phyloP scores from a whole-genome alignment of 176 grass and related monocot species.

The Oryza meyeriana region DNA sequence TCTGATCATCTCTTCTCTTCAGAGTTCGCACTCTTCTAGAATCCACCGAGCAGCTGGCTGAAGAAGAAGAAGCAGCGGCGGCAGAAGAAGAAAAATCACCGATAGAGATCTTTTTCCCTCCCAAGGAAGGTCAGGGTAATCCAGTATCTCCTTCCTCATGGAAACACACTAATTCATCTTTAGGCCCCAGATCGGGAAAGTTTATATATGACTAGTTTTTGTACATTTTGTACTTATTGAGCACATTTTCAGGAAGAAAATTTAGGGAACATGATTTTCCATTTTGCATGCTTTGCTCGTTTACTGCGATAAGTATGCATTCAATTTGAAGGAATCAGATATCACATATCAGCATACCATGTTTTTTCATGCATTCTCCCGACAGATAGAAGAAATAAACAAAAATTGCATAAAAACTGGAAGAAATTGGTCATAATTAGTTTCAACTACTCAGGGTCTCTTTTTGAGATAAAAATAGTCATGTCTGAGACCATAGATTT shows the following conservation, averaged over 20 bases:
- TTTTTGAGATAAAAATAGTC: background rate
- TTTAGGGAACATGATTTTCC: background rate
- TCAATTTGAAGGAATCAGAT: background rate
- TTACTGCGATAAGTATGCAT: background rate
- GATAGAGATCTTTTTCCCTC: background rate
- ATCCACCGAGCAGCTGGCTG: background rate
- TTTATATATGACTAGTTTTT: background rate
- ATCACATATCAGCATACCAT: background rate
- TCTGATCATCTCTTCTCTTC: background rate
- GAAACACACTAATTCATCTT: background rate
- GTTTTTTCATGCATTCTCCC: background rate
- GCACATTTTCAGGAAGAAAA: background rate
- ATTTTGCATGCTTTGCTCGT: background rate
- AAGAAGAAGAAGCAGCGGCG: background rate
- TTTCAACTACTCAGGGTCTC: background rate
- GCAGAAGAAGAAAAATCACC: background rate
- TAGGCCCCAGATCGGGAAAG: background rate
- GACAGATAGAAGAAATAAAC: background rate
- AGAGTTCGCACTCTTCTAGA: background rate
- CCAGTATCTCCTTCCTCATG: background rate
- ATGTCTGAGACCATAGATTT: constrained; percentile 54
- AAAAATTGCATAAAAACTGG: background rate
- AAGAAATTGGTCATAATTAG: background rate
- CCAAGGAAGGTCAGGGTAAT: background rate
- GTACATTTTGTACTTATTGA: background rate